Conservation (phyloP, 2,329 filamentous ascomycete genomes). For the Xylaria hypoxylon region DNA sequence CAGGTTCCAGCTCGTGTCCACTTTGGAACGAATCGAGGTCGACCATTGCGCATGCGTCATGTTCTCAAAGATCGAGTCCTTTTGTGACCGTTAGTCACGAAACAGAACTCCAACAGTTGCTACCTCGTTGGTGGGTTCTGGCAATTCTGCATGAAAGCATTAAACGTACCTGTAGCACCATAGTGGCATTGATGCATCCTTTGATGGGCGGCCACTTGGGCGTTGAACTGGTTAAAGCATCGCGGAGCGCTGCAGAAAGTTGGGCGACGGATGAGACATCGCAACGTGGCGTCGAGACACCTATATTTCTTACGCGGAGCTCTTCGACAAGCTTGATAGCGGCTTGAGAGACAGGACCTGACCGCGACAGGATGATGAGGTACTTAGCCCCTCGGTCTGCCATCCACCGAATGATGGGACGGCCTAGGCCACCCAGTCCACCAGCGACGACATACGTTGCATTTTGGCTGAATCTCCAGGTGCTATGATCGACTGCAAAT, state of each 20-base stretch:
- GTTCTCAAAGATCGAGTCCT: slow-evolving; percentile 36
- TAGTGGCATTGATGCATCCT: slow-evolving; percentile 36
- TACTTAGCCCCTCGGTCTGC: neutral
- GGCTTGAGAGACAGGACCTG: neutral
- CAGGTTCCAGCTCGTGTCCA: slow-evolving; percentile 37
- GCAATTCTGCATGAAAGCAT: too few relatives aligned
- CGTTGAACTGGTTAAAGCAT: too few relatives aligned
- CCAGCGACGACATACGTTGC: slow-evolving; percentile 14
- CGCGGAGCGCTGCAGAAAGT: neutral
- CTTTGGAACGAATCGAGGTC: slow-evolving; percentile 31
- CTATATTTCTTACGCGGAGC: too few relatives aligned
- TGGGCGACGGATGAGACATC: neutral
- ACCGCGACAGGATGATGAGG: slow-evolving; percentile 10
- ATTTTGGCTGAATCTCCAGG: neutral
- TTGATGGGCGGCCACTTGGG: slow-evolving; percentile 29
- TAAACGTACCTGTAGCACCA: slow-evolving; percentile 21
- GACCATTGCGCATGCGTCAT: slow-evolving; percentile 39
- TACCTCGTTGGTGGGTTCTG: too few relatives aligned
- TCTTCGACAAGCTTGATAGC: neutral
- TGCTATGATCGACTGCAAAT: too few relatives aligned
- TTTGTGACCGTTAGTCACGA: too few relatives aligned
- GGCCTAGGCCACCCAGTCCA: slow-evolving; percentile 18
- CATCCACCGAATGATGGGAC: slow-evolving; percentile 20
- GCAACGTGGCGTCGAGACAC: neutral
- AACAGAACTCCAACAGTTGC: too few relatives aligned